Evolutionary conservation across 2,329 filamentous ascomycete species (phyloP).

Genomic region (Helicocarpus griseus): DNA sequence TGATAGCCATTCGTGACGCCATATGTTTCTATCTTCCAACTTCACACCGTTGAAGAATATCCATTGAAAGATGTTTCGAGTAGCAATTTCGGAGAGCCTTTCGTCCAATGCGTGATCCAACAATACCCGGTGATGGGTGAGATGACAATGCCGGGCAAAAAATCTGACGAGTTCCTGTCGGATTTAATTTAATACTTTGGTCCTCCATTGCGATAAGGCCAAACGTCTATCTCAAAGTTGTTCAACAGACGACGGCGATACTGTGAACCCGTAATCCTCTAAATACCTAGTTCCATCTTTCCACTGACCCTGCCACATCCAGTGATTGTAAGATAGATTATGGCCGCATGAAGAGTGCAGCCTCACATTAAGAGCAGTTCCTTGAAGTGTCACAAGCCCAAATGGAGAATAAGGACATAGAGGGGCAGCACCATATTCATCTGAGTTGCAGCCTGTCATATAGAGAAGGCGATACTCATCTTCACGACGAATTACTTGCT

Average conservation of each 20-base stretch:
- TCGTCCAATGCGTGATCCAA: conserved; percentile 1
- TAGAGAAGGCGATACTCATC: conserved; percentile 9
- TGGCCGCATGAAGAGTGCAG: conserved; percentile 8
- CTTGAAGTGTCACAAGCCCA: conserved; percentile 3
- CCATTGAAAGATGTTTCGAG: conserved; percentile 7
- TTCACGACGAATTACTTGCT: conserved; percentile 6
- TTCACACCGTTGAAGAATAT: conserved; percentile 6
- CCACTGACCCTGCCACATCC: conserved; percentile 6
- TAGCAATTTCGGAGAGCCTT: conserved; percentile 7
- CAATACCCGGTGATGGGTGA: neutral
- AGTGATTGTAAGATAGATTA: conserved; percentile 7
- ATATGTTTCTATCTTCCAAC: conserved; percentile 5
- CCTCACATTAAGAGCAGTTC: conserved; percentile 8
- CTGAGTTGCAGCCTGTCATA: conserved; percentile 4
- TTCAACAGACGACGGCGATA: neutral
- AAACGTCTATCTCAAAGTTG: neutral
- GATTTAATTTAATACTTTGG: neutral
- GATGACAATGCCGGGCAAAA: neutral
- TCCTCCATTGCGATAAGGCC: neutral
- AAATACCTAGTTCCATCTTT: neutral
- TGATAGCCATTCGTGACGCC: conserved; percentile 7
- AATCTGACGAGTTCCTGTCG: neutral
- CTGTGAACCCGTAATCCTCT: conserved; percentile 7
- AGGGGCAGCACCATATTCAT: neutral
- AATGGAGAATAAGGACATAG: conserved; percentile 8